Percentiles rank a stretch among this genome's conserved stretches.
Evolutionary conservation across 495 filamentous ascomycete species (phyloP).

Genomic region (Letharia lupina): DNA sequence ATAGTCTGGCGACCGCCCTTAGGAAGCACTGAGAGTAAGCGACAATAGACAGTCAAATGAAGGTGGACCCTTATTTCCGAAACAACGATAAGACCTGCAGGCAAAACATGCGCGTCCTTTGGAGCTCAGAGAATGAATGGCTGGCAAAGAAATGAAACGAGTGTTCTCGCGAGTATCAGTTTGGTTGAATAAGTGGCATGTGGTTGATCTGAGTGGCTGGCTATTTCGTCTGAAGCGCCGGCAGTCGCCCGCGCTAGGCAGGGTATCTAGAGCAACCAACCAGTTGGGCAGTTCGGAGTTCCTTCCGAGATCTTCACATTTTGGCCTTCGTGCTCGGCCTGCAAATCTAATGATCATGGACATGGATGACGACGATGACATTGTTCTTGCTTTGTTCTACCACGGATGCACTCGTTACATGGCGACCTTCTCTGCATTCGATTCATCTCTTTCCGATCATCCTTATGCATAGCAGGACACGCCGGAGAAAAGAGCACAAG

Average conservation of each 20-base stretch:
- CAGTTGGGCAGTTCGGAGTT: no score
- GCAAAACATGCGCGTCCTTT: conserved; percentile 2
- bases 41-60: conserved; percentile 3
- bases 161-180: conserved; percentile 9
- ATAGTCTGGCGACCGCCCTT: background rate
- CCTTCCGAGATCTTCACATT: background rate
- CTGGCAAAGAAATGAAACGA: conserved; percentile 17
- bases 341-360: background rate
- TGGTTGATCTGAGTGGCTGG: conserved; percentile 13
- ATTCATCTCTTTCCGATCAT: background rate
- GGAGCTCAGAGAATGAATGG: conserved; percentile 12
- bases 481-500: background rate
- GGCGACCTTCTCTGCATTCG: background rate
- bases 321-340: background rate
- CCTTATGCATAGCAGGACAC: background rate
- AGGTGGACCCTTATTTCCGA: background rate
- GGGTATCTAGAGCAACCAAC: background rate
- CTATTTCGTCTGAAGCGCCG: conserved; percentile 12
- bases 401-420: background rate
- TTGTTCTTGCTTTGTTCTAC: background rate
- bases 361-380: background rate
- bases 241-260: background rate
- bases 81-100: conserved; percentile 2
- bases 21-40: background rate
- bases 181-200: conserved; percentile 8